These are phyloP conservation scores for Boechera retrofracta DNA, from an alignment of 345 rosid species.

Conservation along the genomic window DNA sequence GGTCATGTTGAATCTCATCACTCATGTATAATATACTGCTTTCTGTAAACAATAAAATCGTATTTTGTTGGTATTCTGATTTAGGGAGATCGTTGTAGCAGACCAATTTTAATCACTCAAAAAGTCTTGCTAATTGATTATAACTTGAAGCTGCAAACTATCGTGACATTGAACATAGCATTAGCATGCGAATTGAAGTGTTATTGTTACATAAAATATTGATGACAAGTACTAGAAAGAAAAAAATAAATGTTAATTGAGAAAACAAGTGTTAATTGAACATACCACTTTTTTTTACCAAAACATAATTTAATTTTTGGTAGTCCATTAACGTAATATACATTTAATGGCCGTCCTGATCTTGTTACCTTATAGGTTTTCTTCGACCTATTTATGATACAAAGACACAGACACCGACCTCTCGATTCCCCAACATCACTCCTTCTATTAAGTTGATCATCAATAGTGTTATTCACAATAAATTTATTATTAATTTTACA, in stretches of 20 bases:
- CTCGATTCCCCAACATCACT: conserved; percentile 16
- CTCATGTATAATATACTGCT: not conserved
- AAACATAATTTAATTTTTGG: not conserved
- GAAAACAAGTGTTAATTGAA: too few relatives aligned
- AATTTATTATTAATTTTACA: not conserved
- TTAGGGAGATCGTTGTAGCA: not conserved
- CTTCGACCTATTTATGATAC: conserved; percentile 21
- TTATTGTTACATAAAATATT: not conserved
- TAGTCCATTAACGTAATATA: conserved; percentile 8
- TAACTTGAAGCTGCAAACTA: not conserved
- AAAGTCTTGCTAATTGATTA: not conserved
- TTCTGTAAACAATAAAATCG: not conserved
- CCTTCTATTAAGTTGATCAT: conserved; percentile 19
- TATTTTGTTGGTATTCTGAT: not conserved
- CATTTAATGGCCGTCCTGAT: not conserved
- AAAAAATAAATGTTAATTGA: not conserved
- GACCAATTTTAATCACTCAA: not conserved
- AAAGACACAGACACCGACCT: conserved; percentile 26
- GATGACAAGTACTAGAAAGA: not conserved
- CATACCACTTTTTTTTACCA: too few relatives aligned
- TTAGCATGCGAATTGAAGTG: conserved; percentile 9
- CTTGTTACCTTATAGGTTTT: conserved; percentile 21
- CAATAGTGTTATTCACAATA: conserved; percentile 3
- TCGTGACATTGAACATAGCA: conserved; percentile 1
- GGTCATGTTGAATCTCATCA: too few relatives aligned